Evolutionary conservation across 768 basidiomycete genomes (phyloP), one percentile per base, ranked within the genome.

Genomic region (Cytidiella melzeri): DNA sequence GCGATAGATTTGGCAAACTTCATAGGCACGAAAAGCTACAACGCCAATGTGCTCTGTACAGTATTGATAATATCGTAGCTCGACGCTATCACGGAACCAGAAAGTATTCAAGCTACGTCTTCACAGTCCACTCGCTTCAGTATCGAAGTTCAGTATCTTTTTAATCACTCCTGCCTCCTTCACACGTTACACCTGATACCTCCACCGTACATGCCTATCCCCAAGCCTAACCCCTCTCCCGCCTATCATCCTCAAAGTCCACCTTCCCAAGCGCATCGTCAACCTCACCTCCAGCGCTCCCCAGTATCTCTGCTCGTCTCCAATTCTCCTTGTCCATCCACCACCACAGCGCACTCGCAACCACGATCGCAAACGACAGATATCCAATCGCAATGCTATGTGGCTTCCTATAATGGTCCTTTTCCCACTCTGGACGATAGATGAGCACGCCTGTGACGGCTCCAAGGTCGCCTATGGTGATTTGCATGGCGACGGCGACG

Each of bases 321-420:
- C 57, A 64, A 54, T 83, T 83, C 62, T 77, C 79, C 19, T 66
- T 61, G 15, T 62, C 60, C 75, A 81, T 78, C 68, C 66, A 71
- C 20, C 61, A 62, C 65, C 69, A 76, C 2, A 79, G 67, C 49
- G 72, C 73, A 7, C 67, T 55, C 3, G 74, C 67, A 10, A 76
- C 67, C 10, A 69, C 50, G 0, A 72, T 67, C 4, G 74, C 65
- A 54, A 80, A 79, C 5, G 74, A 52, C 18, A 82, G 60, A 50
- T 81, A 82, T n/a, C 79, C 79, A 46, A 83, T 77, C 1, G 80
- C 65, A 37, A 82, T 77, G 21, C 76, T 72, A 55, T 82, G 79
- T 6, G 79, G 80, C 52, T 61, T 76, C 30, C 78, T 73, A 65
- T 71, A 83, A 45, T 67, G 57, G 56, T 80, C 64, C 3, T 58